phyloP scores from a whole-genome alignment of 192 early-diverging fungal genomes.

The Coemansia sp. region DNA sequence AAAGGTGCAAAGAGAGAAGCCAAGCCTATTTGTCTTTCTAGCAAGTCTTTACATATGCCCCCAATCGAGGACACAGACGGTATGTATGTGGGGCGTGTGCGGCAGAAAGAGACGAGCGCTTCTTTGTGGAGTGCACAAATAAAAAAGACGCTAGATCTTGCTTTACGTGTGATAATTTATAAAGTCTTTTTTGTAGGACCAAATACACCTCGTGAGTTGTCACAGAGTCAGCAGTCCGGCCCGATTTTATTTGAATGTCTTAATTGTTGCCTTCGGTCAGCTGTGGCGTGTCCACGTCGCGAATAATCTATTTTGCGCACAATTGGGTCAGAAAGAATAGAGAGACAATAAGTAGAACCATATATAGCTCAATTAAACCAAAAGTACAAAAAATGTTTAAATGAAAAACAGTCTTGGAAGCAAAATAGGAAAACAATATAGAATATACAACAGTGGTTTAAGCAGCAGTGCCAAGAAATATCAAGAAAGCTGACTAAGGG shows the following conservation, averaged over 20 bases:
- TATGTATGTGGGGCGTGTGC: not conserved
- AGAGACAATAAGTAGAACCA: conserved; percentile 1
- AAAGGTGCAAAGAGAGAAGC: conserved; percentile 11
- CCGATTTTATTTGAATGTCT: not conserved
- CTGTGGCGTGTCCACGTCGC: not conserved
- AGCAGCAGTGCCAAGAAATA: not conserved
- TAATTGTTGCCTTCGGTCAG: not conserved
- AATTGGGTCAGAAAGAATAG: conserved; percentile 5
- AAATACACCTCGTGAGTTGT: conserved; percentile 2
- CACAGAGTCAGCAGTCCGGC: conserved; percentile 1
- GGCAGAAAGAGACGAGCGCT: conserved; percentile 3
- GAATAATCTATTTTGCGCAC: not conserved
- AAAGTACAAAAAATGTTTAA: not conserved
- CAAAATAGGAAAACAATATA: not conserved
- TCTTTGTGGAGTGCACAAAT: not conserved
- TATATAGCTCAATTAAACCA: conserved; percentile 1
- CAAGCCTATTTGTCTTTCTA: conserved; percentile 11
- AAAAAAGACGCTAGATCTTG: not conserved
- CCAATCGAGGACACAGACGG: not conserved
- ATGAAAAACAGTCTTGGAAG: not conserved
- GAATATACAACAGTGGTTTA: not conserved
- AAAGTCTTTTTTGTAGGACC: not conserved
- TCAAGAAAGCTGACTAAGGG: not conserved
- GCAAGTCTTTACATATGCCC: conserved; percentile 2
- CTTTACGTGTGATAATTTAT: not conserved